Evolutionary conservation across 1,284 basidiomycete species (phyloP), one percentile per base, ranked within the genome.

Genomic region (Trichosporon sp.): DNA sequence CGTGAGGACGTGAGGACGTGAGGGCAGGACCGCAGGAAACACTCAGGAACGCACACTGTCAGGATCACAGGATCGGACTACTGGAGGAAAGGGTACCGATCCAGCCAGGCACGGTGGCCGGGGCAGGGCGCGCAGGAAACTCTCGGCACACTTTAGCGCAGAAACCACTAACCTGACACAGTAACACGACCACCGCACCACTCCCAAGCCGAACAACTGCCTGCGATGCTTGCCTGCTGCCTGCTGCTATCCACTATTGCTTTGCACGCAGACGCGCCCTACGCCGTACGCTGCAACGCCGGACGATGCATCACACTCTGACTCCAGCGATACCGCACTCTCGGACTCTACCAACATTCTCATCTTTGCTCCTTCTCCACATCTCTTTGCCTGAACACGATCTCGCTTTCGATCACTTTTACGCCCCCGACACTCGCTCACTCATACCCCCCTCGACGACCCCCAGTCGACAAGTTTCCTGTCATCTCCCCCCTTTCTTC

Each of bases 81-180:
- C n/a, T 7, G 8, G 12, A 16, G 56, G 8, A 32, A 6, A 14
- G 12, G 16, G n/a, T 4, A 14, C 31, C 11, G 26, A 5, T 37
- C 35, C 8, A 10, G 35, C 35, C 35, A 37, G 35, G 35, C 35
- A 37, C 35, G 35, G 35, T 37, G 35, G 35, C 35, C 35, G 35
- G 35, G 16, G 32, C 59, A n/a, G 59, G 31, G 16, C 59, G n/a
- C 14, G 59, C 32, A 63, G 59, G 59, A 63, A 63, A 32, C 31
- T 63, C 6, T 31, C 59, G 59, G 59, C 59, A 63, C 59, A 63
- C 59, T 35, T 35, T 35, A 63, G 59, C 59, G 59, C 59, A 35
- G 32, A 37, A 4, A 14, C 56, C 56, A 61, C 56, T 32, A 35
- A 61, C 56, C 56, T 61, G 51, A 54, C 51, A 54, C 51, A 54